phyloP scores from a whole-genome alignment of 169 alveolate species.

The Cryptosporidium muris region DNA sequence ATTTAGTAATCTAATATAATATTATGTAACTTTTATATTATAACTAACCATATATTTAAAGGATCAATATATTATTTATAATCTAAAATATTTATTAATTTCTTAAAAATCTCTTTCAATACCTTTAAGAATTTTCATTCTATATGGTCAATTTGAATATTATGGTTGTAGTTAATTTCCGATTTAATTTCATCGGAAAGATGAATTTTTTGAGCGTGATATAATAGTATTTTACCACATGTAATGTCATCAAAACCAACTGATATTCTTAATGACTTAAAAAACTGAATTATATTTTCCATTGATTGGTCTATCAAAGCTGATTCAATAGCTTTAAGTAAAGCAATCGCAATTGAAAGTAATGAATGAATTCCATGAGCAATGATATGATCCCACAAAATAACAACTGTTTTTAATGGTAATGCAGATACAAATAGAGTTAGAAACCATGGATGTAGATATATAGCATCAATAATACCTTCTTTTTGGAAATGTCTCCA shows the following conservation, averaged over 20 bases:
- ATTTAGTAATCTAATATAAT: too few species aligned
- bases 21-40: too few species aligned
- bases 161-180: not conserved
- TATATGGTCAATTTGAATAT: too few species aligned
- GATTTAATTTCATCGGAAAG: conserved; percentile 52
- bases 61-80: too few species aligned
- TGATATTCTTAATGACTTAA: conserved; percentile 54
- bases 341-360: conserved; percentile 51
- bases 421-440: conserved; percentile 79
- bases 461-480: conserved; percentile 79
- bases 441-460: conserved; percentile 80
- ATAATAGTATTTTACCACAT: conserved; percentile 56
- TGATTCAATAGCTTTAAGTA: conserved; percentile 53
- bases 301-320: conserved; percentile 56
- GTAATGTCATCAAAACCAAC: conserved; percentile 52
- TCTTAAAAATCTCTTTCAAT: too few species aligned
- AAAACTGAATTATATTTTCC: conserved; percentile 65
- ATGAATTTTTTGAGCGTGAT: conserved; percentile 30
- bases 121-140: too few species aligned
- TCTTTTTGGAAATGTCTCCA: conserved; percentile 76
- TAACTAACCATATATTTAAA: too few species aligned
- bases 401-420: conserved; percentile 79
- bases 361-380: conserved; percentile 55
- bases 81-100: too few species aligned
- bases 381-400: conserved; percentile 79